Evolutionary conservation across 2,329 filamentous ascomycete genomes (phyloP), one percentile per base, ranked within the genome.

Genomic region (Paracamarosporium sp.): DNA sequence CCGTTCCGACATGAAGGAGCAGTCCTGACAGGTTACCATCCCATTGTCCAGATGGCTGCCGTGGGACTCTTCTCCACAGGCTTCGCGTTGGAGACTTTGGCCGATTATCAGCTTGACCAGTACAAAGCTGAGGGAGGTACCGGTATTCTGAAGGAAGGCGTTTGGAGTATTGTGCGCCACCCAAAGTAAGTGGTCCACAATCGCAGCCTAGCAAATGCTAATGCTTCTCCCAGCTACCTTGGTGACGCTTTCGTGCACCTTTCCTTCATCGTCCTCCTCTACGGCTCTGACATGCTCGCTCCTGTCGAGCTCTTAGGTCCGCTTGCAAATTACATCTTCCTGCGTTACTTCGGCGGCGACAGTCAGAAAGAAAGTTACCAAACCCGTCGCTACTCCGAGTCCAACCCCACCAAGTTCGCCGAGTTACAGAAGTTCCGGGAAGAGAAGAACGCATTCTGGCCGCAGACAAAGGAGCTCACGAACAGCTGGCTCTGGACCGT

Each of bases 371-470:
- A 87, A 63, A 76, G 76, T 22, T 77, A 76, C 54, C 84, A 87
- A 67, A 78, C 79, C 52, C 77, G 80, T 50, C 80, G 85, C 4
- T 88, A 88, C 65, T 78, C 78, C 20, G 77, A 78, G 36, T 79
- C 80, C 13, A 80, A 82, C 56, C 78, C 80, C 5, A 69, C 78
- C 45, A 88, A 88, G 70, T 80, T 83, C 50, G 74, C 78, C 41
- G 81, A 88, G 61, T 76, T 88, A 20, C 75, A 82, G 65, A 69
- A 80, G 53, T 88, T 83, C 76, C 78, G 79, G 50, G 60, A 72
- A 22, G 80, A 84, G 64, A 85, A 86, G 71, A 87, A 88, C 64
- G 82, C 83, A 36, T 85, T 88, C 72, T 88, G 85, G 85, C 86
- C 85, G 1, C 75, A 75, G 11, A 46, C 79, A 1, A 69, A 76